Evolutionary conservation across 2,329 filamentous ascomycete genomes (phyloP), one percentile per base, ranked within the genome.

Genomic region (Penicillium nordicum): DNA sequence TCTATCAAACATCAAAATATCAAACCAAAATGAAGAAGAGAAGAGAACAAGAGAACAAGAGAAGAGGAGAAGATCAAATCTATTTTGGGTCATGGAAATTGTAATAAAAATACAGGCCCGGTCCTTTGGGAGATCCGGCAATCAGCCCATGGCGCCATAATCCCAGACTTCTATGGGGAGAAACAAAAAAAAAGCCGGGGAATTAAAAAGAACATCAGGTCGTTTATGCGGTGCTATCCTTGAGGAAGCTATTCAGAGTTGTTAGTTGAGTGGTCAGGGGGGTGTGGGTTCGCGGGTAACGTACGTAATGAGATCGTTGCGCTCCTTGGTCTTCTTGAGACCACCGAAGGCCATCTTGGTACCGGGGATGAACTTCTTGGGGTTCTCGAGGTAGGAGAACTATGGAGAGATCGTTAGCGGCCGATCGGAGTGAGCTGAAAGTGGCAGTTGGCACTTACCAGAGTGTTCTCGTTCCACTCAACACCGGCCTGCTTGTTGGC

Each of bases 331-430:
- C 90, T 99, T 99, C 92, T 99, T 99, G 76, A 99, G 86, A 79
- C 94, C 94, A 82, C 94, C 94, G 77, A 97, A 99, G 72, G 94
- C 94, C 94, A 99, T 99, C 91, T 97, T 99, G 83, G 94, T 99
- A 70, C 94, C 94, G 69, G 94, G 94, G 67, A 99, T 97, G 87
- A 92, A 99, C 86, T 97, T 97, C 89, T 99, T 99, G 82, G 94
- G 94, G 89, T 97, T 97, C 87, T 99, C 94, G 74, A 99, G 92
- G 88, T 99, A 99, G 68, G 88, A 85, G 81, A 96, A 97, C 90
- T 92, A 70, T 47, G 63, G 18, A 21, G 48, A 32, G 12, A 47
- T 34, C 40, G 40, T 68, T 60, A 64, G 65, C 40, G 57, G 11
- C 30, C 11, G 18, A 37, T 21, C 41, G 18, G 9, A 7, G 18